A percentile compares a stretch with the other conserved stretches of the same genome.
These are phyloP conservation scores for Myriosclerotinia duriaeana DNA, from an alignment of 2,329 filamentous ascomycete genomes.

Conservation along the genomic window DNA sequence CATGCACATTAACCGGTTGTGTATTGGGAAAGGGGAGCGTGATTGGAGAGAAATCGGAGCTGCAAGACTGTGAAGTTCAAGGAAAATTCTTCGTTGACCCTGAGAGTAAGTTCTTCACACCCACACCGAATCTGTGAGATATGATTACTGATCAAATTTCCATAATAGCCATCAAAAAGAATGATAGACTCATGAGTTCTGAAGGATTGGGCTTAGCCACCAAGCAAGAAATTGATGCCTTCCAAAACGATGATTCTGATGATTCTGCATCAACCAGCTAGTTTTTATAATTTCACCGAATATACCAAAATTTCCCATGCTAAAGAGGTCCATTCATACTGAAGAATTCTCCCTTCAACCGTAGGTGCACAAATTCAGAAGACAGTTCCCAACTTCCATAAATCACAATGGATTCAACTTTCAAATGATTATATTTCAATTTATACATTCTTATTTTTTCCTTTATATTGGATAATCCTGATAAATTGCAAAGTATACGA, in stretches of 20 bases:
- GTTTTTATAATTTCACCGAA: not conserved
- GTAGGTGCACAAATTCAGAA: not conserved
- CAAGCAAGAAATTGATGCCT: conserved; percentile 59
- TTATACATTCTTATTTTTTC: too few species aligned
- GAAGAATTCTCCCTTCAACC: not conserved
- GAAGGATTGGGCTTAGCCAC: conserved; percentile 61
- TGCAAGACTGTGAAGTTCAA: conserved; percentile 90
- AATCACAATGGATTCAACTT: too few species aligned
- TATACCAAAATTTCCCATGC: not conserved
- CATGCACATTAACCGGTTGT: conserved; percentile 82
- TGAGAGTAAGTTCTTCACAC: conserved; percentile 55
- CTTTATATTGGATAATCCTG: too few species aligned
- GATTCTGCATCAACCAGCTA: not conserved
- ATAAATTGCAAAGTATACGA: too few species aligned
- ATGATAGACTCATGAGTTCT: conserved; percentile 66
- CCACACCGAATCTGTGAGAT: not conserved
- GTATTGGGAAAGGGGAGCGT: conserved; percentile 79
- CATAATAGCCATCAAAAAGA: conserved; percentile 63
- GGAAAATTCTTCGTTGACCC: conserved; percentile 83
- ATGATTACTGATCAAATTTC: conserved; percentile 5
- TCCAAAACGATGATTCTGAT: conserved; percentile 37
- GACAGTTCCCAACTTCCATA: not conserved
- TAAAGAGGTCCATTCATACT: not conserved
- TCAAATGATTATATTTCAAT: too few species aligned
- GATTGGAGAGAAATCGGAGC: conserved; percentile 75